These are phyloP conservation scores for Suillus clintonianus DNA, from an alignment of 768 basidiomycete genomes.

Conservation along the genomic window DNA sequence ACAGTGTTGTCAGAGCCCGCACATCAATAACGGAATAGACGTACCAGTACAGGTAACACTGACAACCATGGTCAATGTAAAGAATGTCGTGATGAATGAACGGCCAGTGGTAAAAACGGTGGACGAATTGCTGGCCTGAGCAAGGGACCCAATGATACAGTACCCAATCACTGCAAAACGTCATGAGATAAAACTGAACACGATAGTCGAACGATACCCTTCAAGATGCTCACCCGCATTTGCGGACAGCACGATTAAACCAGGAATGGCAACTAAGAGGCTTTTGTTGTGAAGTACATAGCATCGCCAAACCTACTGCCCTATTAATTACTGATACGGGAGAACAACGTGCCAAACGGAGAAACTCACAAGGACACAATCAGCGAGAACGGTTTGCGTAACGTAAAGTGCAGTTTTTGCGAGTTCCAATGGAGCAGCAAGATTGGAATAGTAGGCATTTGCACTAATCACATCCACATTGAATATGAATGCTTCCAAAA, in stretches of 20 bases:
- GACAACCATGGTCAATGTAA: not conserved
- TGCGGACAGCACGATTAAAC: no score
- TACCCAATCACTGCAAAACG: no score
- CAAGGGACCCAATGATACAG: not conserved
- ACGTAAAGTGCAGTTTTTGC: not conserved
- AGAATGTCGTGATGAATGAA: not conserved
- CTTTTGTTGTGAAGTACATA: no score
- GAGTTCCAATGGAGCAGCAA: not conserved
- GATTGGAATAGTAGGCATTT: not conserved
- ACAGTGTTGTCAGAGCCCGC: not conserved
- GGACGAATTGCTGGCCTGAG: not conserved
- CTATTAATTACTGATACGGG: not conserved
- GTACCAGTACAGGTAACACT: not conserved
- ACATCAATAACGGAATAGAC: not conserved
- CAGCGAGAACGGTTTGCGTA: not conserved
- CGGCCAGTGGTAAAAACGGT: not conserved
- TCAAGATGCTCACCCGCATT: no score
- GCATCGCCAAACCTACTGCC: not conserved
- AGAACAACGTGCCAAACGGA: not conserved
- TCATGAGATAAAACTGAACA: no score
- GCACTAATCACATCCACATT: not conserved
- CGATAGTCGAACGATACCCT: no score
- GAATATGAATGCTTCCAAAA: not conserved
- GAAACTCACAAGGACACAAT: not conserved
- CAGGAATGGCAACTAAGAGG: no score